Percentiles rank a stretch among this genome's conserved stretches.
Conservation (phyloP, 1,284 basidiomycete species). For the Ceratobasidium sp. region DNA sequence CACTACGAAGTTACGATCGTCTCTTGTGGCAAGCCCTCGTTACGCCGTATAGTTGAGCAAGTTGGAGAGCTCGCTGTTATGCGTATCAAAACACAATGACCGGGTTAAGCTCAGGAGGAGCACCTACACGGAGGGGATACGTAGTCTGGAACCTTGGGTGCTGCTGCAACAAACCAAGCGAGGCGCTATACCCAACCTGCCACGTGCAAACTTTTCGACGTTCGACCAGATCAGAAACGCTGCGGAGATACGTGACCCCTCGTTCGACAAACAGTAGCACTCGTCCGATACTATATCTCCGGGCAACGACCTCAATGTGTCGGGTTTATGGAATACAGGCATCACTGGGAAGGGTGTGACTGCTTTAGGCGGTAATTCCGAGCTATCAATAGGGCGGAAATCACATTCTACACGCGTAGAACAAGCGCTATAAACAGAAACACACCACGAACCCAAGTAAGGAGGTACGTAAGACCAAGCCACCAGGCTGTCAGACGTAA, state of each 20-base stretch:
- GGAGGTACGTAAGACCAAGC: no score
- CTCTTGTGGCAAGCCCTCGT: no score
- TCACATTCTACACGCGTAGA: no score
- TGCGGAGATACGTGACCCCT: constrained; percentile 84
- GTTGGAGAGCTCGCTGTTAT: constrained; percentile 92
- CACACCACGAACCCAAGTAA: constrained; percentile 76
- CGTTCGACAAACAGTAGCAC: constrained; percentile 94
- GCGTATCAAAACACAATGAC: constrained; percentile 62
- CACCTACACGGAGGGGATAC: constrained; percentile 65
- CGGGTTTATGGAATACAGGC: constrained; percentile 74
- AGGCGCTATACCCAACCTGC: constrained; percentile 54
- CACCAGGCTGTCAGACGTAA: no score
- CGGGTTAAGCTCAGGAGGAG: constrained; percentile 58
- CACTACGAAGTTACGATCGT: no score
- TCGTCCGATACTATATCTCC: constrained; percentile 81
- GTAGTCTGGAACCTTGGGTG: constrained; percentile 69
- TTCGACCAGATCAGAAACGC: constrained; percentile 69
- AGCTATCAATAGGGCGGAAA: no score
- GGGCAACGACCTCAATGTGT: constrained; percentile 65
- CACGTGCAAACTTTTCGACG: constrained; percentile 54
- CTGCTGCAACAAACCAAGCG: constrained; percentile 76
- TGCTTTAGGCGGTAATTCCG: no score
- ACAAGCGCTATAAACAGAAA: no score
- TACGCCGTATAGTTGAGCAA: constrained; percentile 74
- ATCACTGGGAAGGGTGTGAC: constrained; percentile 89